phyloP scores from a whole-genome alignment of 2,329 filamentous ascomycete species.

The Sordariomycetes sp. region DNA sequence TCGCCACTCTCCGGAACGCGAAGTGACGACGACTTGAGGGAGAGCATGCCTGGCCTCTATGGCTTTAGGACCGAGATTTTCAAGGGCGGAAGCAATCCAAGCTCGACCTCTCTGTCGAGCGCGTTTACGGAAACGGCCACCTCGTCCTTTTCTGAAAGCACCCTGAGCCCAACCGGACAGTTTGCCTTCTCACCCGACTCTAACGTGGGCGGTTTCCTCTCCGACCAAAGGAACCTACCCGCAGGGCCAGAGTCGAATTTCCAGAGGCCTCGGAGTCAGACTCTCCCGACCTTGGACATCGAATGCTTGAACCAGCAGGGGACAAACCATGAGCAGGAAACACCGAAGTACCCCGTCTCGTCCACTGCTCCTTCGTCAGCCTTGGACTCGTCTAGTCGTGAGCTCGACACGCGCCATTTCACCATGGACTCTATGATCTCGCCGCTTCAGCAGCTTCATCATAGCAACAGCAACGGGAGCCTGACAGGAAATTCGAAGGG shows the following conservation, averaged over 20 bases:
- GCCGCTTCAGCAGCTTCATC: conserved; percentile 34
- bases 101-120: conserved; percentile 56
- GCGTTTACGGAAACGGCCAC: conserved; percentile 50
- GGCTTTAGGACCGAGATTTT: neutral
- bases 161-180: conserved; percentile 64
- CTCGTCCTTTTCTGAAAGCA: conserved; percentile 50
- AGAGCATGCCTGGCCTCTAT: conserved; percentile 20
- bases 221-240: conserved; percentile 20
- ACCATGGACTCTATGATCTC: conserved; percentile 8
- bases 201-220: conserved; percentile 53
- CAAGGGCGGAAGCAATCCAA: conserved; percentile 46
- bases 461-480: conserved; percentile 39
- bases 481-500: conserved; percentile 26
- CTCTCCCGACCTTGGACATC: conserved; percentile 64
- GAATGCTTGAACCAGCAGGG: conserved; percentile 38
- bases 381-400: conserved; percentile 37
- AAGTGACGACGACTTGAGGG: conserved; percentile 59
- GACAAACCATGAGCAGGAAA: conserved; percentile 6
- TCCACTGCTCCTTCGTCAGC: conserved; percentile 34
- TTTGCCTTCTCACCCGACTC: conserved; percentile 69
- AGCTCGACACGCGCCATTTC: conserved; percentile 31
- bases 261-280: conserved; percentile 73
- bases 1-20: conserved; percentile 61
- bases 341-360: conserved; percentile 31
- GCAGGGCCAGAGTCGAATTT: conserved; percentile 35